Conservation (phyloP, 2,329 filamentous ascomycete species). For the Pseudogymnoascus sp. region DNA sequence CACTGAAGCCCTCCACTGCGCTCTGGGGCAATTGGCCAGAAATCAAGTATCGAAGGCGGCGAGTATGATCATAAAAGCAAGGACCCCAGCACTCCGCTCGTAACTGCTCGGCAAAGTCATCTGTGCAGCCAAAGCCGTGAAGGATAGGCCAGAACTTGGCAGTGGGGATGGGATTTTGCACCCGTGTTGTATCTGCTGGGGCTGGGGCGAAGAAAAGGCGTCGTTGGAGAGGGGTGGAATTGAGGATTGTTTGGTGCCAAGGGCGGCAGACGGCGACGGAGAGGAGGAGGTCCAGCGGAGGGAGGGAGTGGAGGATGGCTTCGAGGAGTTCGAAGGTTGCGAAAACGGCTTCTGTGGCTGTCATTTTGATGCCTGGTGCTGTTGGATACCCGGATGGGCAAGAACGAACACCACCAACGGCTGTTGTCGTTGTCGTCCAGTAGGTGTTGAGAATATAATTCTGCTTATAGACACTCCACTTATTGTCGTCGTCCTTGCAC, state of each 20-base stretch:
- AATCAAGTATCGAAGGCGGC: neutral
- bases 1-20: neutral
- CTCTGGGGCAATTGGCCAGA: too few species aligned
- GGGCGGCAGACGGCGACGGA: neutral
- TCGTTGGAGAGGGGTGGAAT: neutral
- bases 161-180: neutral
- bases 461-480: too few species aligned
- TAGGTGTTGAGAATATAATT: too few species aligned
- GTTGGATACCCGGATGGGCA: too few species aligned
- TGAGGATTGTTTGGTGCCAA: neutral
- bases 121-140: neutral
- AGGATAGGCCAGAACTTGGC: neutral
- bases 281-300: neutral
- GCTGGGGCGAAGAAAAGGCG: neutral
- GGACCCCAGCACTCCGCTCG: neutral
- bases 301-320: neutral
- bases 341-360: neutral
- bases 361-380: neutral
- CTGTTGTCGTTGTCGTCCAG: too few species aligned
- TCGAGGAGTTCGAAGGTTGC: neutral
- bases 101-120: neutral
- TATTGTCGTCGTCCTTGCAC: too few species aligned
- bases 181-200: neutral
- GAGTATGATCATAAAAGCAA: neutral
- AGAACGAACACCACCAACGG: too few species aligned